A percentile compares a stretch with the other conserved stretches of the same genome.
Conservation (phyloP, 2,329 filamentous ascomycete species). For the Colletotrichum sp. region DNA sequence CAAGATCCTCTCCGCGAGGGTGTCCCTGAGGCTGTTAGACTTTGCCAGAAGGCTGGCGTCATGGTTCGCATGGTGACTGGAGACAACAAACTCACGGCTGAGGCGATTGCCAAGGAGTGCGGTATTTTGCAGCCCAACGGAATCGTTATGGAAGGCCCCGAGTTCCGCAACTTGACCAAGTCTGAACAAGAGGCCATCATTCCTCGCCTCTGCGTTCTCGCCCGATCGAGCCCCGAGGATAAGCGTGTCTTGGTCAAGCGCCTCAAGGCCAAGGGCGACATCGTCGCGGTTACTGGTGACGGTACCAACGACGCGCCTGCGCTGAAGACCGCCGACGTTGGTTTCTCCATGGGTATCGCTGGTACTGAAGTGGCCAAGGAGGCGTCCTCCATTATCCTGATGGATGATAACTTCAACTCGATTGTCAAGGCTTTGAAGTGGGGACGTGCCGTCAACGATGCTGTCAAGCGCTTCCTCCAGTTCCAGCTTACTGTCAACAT, state of each 20-base stretch:
- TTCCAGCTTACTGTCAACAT: constrained; percentile 90
- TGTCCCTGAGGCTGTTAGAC: constrained; percentile 74
- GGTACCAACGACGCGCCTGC: constrained; percentile 86
- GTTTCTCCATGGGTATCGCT: constrained; percentile 85
- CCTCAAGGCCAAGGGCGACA: constrained; percentile 76
- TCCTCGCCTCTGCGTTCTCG: constrained; percentile 73
- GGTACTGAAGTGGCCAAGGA: constrained; percentile 87
- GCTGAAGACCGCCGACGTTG: constrained; percentile 80
- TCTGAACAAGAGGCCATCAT: constrained; percentile 71
- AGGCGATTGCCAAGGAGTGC: constrained; percentile 80
- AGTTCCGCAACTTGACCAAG: constrained; percentile 75
- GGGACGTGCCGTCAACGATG: constrained; percentile 79
- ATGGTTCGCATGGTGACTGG: constrained; percentile 87
- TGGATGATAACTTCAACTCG: constrained; percentile 89
- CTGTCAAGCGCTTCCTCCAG: constrained; percentile 78
- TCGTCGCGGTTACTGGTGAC: constrained; percentile 82
- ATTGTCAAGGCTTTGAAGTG: constrained; percentile 85
- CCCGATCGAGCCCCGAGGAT: constrained; percentile 77
- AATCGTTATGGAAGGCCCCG: constrained; percentile 78
- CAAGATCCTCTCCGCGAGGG: constrained; percentile 80
- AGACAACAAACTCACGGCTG: constrained; percentile 80
- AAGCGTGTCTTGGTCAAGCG: constrained; percentile 76
- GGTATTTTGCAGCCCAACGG: constrained; percentile 74
- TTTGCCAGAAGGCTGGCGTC: constrained; percentile 79
- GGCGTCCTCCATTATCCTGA: constrained; percentile 83